A percentile compares a stretch with the other conserved stretches of the same genome.
Evolutionary conservation across 2,329 filamentous ascomycete species (phyloP).

Genomic region (Parafenestella ontariensis): DNA sequence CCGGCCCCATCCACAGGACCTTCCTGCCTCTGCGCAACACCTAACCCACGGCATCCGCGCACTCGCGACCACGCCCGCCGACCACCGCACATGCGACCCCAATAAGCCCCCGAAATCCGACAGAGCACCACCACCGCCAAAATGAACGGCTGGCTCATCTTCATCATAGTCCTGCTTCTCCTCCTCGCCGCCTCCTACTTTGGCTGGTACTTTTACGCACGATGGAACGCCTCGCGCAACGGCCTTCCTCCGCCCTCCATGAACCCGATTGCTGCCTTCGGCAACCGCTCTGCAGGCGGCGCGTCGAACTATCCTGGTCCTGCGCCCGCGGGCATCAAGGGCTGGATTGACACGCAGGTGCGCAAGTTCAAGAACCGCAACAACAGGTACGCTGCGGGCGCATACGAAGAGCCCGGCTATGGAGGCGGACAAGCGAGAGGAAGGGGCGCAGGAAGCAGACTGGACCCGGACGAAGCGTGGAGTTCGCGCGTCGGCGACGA

Average conservation of each 20-base stretch:
- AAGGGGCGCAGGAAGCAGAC: constrained; percentile 60
- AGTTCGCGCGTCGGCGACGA: constrained; percentile 79
- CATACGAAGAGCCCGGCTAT: constrained; percentile 72
- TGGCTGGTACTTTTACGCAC: constrained; percentile 75
- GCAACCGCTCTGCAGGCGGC: constrained; percentile 34
- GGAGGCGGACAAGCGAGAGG: constrained; percentile 41
- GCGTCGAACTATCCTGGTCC: constrained; percentile 57
- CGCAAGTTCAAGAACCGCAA: constrained; percentile 69
- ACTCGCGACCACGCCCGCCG: constrained; percentile 8
- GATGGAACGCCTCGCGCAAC: constrained; percentile 74
- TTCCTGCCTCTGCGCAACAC: neutral
- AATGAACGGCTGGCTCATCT: constrained; percentile 58
- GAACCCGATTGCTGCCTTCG: constrained; percentile 77
- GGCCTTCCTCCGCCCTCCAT: constrained; percentile 76
- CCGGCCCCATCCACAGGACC: neutral
- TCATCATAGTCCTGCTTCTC: constrained; percentile 76
- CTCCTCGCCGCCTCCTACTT: constrained; percentile 65
- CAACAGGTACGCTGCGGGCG: constrained; percentile 71
- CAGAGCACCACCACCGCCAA: constrained; percentile 24
- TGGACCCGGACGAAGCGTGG: constrained; percentile 88
- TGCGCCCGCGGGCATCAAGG: constrained; percentile 68
- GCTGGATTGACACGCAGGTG: constrained; percentile 75
- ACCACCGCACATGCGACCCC: constrained; percentile 17
- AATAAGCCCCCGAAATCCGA: neutral
- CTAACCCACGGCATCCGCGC: constrained; percentile 5